Evolutionary conservation across 768 basidiomycete species (phyloP).

Genomic region (Russula abietina): DNA sequence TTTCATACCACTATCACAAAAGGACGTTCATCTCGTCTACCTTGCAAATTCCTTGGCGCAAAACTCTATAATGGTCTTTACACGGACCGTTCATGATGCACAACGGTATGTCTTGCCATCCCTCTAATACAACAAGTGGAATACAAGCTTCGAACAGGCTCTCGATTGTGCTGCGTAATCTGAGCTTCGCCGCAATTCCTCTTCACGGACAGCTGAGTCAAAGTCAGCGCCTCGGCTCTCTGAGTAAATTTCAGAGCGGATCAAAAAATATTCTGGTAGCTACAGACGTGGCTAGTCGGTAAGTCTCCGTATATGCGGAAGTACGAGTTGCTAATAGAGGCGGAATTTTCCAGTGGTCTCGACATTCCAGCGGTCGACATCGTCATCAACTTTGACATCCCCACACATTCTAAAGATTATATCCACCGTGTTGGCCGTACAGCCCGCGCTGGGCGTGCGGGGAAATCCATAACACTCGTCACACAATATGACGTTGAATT

Average conservation of each 20-base stretch:
- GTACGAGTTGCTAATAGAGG: not conserved
- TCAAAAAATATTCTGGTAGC: constrained; percentile 89
- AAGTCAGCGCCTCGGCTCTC: constrained; percentile 85
- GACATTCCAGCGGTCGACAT: constrained; percentile 95
- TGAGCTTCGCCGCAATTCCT: constrained; percentile 93
- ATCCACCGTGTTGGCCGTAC: constrained; percentile 98
- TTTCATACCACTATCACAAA: constrained; percentile 84
- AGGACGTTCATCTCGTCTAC: constrained; percentile 87
- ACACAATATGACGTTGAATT: constrained; percentile 98
- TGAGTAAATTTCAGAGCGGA: constrained; percentile 94
- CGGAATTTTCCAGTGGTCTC: constrained; percentile 54
- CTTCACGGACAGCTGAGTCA: constrained; percentile 94
- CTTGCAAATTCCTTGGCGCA: constrained; percentile 83
- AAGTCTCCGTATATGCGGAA: constrained; percentile 28
- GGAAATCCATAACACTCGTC: constrained; percentile 95
- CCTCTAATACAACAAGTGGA: not conserved
- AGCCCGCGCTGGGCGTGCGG: constrained; percentile 94
- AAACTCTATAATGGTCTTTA: constrained; percentile 94
- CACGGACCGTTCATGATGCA: constrained; percentile 90
- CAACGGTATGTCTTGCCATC: constrained; percentile 48
- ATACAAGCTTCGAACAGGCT: constrained; percentile 41
- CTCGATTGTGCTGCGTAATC: constrained; percentile 79
- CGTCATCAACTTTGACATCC: constrained; percentile 97
- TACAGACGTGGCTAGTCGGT: constrained; percentile 94
- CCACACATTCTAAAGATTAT: constrained; percentile 97